phyloP scores from a whole-genome alignment of 208 protist genomes.

The Leishmania tropica region DNA sequence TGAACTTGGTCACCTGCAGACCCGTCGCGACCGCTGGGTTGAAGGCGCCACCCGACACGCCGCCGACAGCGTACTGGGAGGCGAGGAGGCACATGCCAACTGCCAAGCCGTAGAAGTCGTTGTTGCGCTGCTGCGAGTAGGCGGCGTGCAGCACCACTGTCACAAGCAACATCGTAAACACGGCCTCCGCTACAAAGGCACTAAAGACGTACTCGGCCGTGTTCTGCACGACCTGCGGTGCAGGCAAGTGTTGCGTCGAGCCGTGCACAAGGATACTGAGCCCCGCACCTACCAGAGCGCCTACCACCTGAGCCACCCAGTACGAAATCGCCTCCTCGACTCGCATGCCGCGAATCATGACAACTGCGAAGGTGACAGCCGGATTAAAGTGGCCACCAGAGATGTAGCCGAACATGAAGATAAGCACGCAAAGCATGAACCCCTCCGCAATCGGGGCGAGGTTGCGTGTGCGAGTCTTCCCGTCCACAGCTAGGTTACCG shows the following conservation, averaged over 20 bases:
- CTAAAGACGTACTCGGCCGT: constrained; percentile 65
- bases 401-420: constrained; percentile 88
- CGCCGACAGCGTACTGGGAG: constrained; percentile 76
- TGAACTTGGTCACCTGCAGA: constrained; percentile 76
- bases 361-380: constrained; percentile 70
- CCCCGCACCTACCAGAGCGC: constrained; percentile 59
- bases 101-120: constrained; percentile 82
- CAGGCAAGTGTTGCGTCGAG: constrained; percentile 65
- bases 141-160: constrained; percentile 77
- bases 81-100: constrained; percentile 76
- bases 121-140: constrained; percentile 75
- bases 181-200: constrained; percentile 63
- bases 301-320: constrained; percentile 83
- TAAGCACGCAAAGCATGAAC: constrained; percentile 77
- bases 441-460: constrained; percentile 81
- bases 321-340: constrained; percentile 80
- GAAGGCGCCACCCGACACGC: constrained; percentile 79
- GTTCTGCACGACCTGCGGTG: constrained; percentile 75
- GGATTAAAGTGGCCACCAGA: constrained; percentile 87
- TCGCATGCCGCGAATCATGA: constrained; percentile 68
- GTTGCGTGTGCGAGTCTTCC: constrained; percentile 68
- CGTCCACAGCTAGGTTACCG: constrained; percentile 63
- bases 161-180: constrained; percentile 77
- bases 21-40: constrained; percentile 80
- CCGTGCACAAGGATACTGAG: constrained; percentile 66